Percentiles rank a stretch among this genome's conserved stretches.
These are phyloP conservation scores for Ambispora gerdemannii DNA, from an alignment of 192 early-diverging fungal species.

Conservation along the genomic window DNA sequence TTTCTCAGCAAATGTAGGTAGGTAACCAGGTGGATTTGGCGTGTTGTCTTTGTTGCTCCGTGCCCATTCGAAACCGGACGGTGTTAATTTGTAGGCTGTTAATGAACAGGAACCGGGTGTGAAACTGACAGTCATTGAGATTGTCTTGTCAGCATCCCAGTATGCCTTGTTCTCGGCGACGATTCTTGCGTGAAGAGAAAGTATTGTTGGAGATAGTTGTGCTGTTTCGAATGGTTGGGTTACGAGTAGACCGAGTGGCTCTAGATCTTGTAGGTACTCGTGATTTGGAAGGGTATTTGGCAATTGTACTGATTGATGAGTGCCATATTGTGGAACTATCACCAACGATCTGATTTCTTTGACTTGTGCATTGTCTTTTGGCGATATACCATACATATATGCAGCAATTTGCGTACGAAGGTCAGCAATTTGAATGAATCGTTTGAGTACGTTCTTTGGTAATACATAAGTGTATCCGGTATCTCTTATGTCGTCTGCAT, in stretches of 20 bases:
- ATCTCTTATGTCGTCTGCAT: slow-evolving; percentile 94
- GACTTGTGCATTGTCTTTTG: slow-evolving; percentile 84
- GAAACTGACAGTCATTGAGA: slow-evolving; percentile 92
- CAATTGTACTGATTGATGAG: slow-evolving; percentile 90
- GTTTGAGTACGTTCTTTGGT: slow-evolving; percentile 96
- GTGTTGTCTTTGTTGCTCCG: slow-evolving; percentile 86
- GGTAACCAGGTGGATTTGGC: slow-evolving; percentile 73
- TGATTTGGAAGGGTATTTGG: slow-evolving; percentile 87
- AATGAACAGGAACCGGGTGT: slow-evolving; percentile 97
- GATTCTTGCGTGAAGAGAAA: slow-evolving; percentile 85
- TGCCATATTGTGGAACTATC: slow-evolving; percentile 98
- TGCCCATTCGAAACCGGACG: slow-evolving; percentile 97
- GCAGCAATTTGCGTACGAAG: slow-evolving; percentile 94
- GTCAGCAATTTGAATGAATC: slow-evolving; percentile 94
- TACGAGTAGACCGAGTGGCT: slow-evolving; percentile 97
- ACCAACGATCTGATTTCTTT: slow-evolving; percentile 94
- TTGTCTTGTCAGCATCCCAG: slow-evolving; percentile 95
- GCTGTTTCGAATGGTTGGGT: slow-evolving; percentile 93
- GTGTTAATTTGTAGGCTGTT: slow-evolving; percentile 92
- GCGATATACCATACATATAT: slow-evolving; percentile 91
- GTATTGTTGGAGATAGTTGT: slow-evolving; percentile 87
- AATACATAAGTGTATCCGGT: slow-evolving; percentile 92
- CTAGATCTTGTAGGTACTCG: slow-evolving; percentile 86
- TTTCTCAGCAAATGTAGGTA: slow-evolving; percentile 87
- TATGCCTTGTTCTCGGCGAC: slow-evolving; percentile 75